These are phyloP conservation scores for Gaeumannomyces tritici DNA, from an alignment of 2,329 filamentous ascomycete genomes.

Conservation along the genomic window DNA sequence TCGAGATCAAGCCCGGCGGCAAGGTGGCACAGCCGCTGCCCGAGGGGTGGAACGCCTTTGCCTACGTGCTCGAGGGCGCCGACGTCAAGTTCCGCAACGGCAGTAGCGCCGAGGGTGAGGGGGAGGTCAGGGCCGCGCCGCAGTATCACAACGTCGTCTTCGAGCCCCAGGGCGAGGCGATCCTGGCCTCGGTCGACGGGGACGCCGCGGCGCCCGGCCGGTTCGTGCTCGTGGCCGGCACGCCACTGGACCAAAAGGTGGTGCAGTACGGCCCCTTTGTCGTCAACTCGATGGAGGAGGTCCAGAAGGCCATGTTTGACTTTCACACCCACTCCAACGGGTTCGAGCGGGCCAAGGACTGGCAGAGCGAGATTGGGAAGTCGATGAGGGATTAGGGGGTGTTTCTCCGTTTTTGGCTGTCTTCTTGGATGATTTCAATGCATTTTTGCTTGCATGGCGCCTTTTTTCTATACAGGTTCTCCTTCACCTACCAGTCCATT, in stretches of 20 bases:
- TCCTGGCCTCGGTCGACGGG: constrained; percentile 60
- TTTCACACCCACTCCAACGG: constrained; percentile 66
- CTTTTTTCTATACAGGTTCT: background rate
- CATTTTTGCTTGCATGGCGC: background rate
- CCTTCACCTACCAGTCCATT: background rate
- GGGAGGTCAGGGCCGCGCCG: constrained; percentile 42
- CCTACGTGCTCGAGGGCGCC: constrained; percentile 68
- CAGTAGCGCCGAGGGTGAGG: constrained; percentile 33
- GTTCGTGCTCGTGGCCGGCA: constrained; percentile 66
- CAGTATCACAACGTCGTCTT: constrained; percentile 89
- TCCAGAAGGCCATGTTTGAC: constrained; percentile 68
- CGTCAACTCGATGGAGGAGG: constrained; percentile 60
- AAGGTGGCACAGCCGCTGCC: constrained; percentile 68
- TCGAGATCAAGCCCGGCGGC: constrained; percentile 72
- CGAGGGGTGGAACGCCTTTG: constrained; percentile 79
- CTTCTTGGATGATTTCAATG: background rate
- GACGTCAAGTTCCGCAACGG: constrained; percentile 52
- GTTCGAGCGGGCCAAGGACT: constrained; percentile 69
- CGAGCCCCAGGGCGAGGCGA: constrained; percentile 64
- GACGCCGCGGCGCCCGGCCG: constrained; percentile 49
- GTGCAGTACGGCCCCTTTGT: constrained; percentile 84
- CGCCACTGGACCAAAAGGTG: constrained; percentile 69
- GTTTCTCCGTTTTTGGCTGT: background rate
- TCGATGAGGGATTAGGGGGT: constrained; percentile 40
- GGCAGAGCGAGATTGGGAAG: constrained; percentile 83